Conservation (phyloP, 2,329 filamentous ascomycete species). For the Hymenoscyphus scutula region DNA sequence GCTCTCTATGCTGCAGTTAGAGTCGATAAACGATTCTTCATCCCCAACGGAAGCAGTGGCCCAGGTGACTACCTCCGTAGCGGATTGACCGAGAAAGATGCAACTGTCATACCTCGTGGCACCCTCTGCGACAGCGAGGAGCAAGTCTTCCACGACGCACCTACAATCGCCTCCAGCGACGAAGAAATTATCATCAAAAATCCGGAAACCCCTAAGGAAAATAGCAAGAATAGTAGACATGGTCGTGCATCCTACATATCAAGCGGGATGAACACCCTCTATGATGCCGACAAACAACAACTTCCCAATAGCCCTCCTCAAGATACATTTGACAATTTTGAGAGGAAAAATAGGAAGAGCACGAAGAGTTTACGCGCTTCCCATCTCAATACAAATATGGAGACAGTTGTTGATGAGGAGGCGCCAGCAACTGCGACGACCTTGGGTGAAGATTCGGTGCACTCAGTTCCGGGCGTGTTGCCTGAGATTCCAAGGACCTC, state of each 20-base stretch:
- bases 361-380: not conserved
- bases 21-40: constrained; percentile 72
- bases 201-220: not conserved
- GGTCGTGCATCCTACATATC: not conserved
- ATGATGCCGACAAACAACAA: not conserved
- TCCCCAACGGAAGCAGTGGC: constrained; percentile 66
- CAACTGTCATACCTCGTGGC: not conserved
- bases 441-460: not conserved
- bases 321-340: not conserved
- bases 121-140: not conserved
- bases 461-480: not conserved
- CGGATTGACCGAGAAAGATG: not conserved
- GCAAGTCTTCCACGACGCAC: not conserved
- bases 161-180: not conserved
- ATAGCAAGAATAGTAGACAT: not conserved
- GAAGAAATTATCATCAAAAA: not conserved
- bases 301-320: not conserved
- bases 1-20: constrained; percentile 63
- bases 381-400: not conserved
- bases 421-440: not conserved
- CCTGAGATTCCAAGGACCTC: not conserved
- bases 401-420: not conserved
- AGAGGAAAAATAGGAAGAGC: not conserved
- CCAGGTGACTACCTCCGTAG: constrained; percentile 43
- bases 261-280: not conserved